Conservation (phyloP, 2,329 filamentous ascomycete species). For the Scedosporium aurantiacum region DNA sequence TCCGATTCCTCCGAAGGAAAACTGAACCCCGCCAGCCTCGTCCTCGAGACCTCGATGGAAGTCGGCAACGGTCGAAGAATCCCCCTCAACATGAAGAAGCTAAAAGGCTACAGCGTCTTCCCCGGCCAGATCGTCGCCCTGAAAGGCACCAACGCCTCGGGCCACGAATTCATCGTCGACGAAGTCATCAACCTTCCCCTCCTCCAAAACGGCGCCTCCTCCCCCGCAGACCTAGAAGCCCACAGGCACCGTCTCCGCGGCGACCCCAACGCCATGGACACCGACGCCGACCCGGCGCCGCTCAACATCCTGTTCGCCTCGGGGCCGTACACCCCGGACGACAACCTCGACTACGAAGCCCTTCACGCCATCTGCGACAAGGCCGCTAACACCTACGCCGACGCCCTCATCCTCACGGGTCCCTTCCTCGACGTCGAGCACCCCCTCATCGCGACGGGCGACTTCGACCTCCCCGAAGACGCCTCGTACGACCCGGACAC, state of each 20-base stretch:
- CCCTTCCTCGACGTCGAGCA: conserved; percentile 91
- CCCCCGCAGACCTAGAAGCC: conserved; percentile 50
- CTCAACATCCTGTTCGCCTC: conserved; percentile 68
- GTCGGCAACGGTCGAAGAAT: conserved; percentile 75
- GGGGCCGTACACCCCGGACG: conserved; percentile 85
- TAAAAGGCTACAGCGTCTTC: conserved; percentile 71
- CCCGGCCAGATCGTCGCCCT: conserved; percentile 89
- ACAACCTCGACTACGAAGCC: conserved; percentile 83
- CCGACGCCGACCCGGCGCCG: conserved; percentile 38
- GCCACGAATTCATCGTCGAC: conserved; percentile 68
- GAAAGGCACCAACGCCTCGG: conserved; percentile 75
- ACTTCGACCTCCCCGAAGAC: conserved; percentile 64
- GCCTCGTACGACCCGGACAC: conserved; percentile 61
- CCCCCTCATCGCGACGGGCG: conserved; percentile 69
- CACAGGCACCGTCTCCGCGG: conserved; percentile 60
- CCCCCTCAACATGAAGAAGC: conserved; percentile 61
- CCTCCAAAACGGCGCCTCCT: conserved; percentile 62
- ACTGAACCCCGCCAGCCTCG: conserved; percentile 72
- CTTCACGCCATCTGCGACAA: conserved; percentile 70
- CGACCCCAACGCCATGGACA: conserved; percentile 50
- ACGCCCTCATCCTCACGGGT: conserved; percentile 69
- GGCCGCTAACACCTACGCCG: conserved; percentile 63
- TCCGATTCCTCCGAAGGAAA: conserved; percentile 80
- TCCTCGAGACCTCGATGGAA: conserved; percentile 78
- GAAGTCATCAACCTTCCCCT: conserved; percentile 67